Percentiles rank a stretch among this genome's conserved stretches.
phyloP scores from a whole-genome alignment of 1,139 yeast species.

The Yarrowia galli region DNA sequence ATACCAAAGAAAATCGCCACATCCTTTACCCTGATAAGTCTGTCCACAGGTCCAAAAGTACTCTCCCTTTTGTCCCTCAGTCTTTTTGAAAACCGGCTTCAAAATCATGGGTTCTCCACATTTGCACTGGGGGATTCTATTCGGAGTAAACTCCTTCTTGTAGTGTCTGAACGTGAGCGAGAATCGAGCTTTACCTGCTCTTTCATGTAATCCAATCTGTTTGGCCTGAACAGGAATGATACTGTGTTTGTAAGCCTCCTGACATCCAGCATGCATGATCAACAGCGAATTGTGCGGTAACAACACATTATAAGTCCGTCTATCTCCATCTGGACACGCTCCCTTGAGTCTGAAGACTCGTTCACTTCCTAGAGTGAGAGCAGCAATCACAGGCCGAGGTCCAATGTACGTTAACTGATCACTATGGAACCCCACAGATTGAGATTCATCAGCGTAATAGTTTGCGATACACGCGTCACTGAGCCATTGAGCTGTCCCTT shows the following conservation, averaged over 20 bases:
- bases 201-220: conserved; percentile 43
- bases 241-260: conserved; percentile 71
- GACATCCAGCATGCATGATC: conserved; percentile 79
- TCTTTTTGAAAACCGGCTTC: conserved; percentile 51
- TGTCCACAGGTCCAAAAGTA: conserved; percentile 60
- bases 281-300: conserved; percentile 70
- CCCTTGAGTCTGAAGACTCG: conserved; percentile 65
- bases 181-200: conserved; percentile 52
- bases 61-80: conserved; percentile 47
- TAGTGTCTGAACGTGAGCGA: conserved; percentile 70
- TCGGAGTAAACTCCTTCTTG: conserved; percentile 50
- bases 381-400: conserved; percentile 70
- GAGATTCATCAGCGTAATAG: conserved; percentile 57
- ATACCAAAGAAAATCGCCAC: conserved; percentile 37
- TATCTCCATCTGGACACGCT: conserved; percentile 40
- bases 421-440: conserved; percentile 73
- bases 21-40: conserved; percentile 49
- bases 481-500: conserved; percentile 56
- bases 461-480: conserved; percentile 65
- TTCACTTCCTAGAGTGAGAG: conserved; percentile 70
- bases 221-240: conserved; percentile 54
- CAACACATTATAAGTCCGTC: conserved; percentile 49
- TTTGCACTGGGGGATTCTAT: conserved; percentile 60
- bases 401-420: conserved; percentile 75
- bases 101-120: conserved; percentile 58